Base-by-base conservation (phyloP, 2,329 filamentous ascomycete species). In the Ceratocystis cubensis region DNA sequence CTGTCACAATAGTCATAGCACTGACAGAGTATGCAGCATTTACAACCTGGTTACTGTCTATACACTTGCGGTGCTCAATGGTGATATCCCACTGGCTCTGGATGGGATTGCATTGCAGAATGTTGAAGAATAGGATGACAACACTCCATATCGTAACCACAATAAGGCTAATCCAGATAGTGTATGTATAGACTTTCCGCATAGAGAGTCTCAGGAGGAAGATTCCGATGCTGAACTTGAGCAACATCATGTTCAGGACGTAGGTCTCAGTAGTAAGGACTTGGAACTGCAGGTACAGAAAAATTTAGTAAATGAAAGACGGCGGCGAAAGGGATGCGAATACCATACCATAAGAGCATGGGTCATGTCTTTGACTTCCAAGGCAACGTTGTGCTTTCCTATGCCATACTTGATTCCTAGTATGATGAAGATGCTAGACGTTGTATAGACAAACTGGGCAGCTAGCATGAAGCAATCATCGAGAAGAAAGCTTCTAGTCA, bases 381-480 rank as follows among this genome's bases (percentile, higher is more conserved):
- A 74, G 2, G 79, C 77, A 61, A 69, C 72, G 69, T 82, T 80
- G 67, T 82, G 80, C 44, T 74, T 74, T 4, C 80, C 80, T 13
- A 82, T 69, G 10, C 80, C 80, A 61, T 71, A 70, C 4, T 70
- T 67, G 37, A 80, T 74, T 8, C 80, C 80, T 20, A 71, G 69
- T 0, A 81, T 70, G 63, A 81, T 77, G 45, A 81, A 79, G 1
- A 73, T 71, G 68, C 79, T 81, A 22, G 79, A 79, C 6, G 77
- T 63, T 0, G 79, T 81, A 69, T 81, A 82, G 53, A 79, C 74
- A 13, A 72, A 63, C 78, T 81, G 62, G 30, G 67, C 76, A 67
- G 77, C 70, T 56, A 82, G 69, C 79, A 82, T 82, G 69, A 82
- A 73, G 79, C 80, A 82, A 73, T 82, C 80, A 71, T 82, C 80